Base-by-base conservation (phyloP, 352 stramenopile genomes). In the Phytopythium ostracodes region DNA sequence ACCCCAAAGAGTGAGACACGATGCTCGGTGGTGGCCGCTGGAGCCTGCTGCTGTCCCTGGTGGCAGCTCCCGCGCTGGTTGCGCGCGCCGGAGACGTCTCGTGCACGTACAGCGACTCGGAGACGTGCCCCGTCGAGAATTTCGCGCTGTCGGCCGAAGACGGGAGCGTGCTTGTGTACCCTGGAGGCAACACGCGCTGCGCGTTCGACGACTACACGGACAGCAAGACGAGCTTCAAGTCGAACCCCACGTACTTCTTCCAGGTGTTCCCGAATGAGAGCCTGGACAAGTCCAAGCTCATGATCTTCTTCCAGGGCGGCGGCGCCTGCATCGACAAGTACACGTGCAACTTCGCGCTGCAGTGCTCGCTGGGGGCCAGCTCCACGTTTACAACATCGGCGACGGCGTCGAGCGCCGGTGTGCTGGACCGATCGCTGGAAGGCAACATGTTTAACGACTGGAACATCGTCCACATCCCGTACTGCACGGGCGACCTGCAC, bases 401-500 rank as follows among this genome's bases (percentile, higher is more conserved):
- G 1, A 67, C 56, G 46, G 59, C 73, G 24, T 64, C 71, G 12
- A 86, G 71, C 72, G 52, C 61, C 1, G 81, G 81, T 33, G 60
- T 91, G 18, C 53, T 89, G 29, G 73, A 88, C 57, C 65, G 65
- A 5, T 74, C 77, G 24, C 55, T 86, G 31, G 47, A 60, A n/a
- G 60, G 73, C 56, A 91, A 89, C 62, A 51, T 80, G 42, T 89
- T 89, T 61, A 76, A 76, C 53, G 79, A 89, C 65, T 91, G 79
- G 79, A 86, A 86, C 67, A 76, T 89, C 55, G 75, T 91, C 11
- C 75, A 85, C 65, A 66, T 91, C 12, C 79, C 77, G 25, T 89
- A 91, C 69, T 91, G 81, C 74, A 88, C 79, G 24, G 77, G 79
- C 44, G 79, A 91, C 47, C 70, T 91, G 38, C 80, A 91, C 51